Conservation (phyloP, 192 early-diverging fungal genomes). For the Neocallimastix lanati region DNA sequence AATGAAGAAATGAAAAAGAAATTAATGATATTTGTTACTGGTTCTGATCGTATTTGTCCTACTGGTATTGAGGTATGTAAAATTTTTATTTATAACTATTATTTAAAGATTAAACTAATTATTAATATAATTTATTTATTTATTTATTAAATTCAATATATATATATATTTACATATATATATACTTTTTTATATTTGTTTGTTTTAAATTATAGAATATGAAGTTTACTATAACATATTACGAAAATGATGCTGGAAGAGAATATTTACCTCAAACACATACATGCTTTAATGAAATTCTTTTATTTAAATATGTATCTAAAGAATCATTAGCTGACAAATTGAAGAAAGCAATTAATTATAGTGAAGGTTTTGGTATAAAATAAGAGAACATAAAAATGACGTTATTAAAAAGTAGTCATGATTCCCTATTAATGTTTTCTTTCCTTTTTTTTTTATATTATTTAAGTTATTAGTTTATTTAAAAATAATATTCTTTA, state of each 20-base stretch:
- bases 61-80: neutral
- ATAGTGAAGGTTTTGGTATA: neutral
- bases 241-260: neutral
- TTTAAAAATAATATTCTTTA: no score
- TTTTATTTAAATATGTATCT: neutral
- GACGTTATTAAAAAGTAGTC: no score
- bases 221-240: neutral
- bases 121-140: no score
- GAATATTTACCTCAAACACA: neutral
- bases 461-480: no score
- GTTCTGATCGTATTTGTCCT: neutral
- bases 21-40: neutral
- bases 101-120: no score
- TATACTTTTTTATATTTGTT: no score
- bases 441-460: no score
- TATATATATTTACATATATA: no score
- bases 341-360: neutral
- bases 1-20: neutral
- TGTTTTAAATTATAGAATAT: no score
- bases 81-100: no score
- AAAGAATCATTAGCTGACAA: neutral
- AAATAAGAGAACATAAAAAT: neutral
- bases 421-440: no score
- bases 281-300: neutral
- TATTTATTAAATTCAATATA: no score